These are phyloP conservation scores for Begonia loranthoides DNA, from an alignment of 306 rosid species.

Conservation along the genomic window DNA sequence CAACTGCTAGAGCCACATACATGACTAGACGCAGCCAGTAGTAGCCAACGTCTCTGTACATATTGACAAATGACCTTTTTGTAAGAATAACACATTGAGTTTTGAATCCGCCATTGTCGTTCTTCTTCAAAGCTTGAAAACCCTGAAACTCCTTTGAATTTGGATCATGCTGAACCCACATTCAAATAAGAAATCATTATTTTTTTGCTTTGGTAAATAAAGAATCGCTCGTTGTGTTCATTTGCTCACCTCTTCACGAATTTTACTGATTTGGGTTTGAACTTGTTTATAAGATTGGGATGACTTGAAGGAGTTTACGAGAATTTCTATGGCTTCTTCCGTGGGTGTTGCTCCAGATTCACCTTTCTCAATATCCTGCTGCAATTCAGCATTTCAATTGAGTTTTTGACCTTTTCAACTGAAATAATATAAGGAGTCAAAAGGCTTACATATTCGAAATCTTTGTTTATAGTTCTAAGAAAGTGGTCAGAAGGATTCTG, in stretches of 20 bases:
- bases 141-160: constrained; percentile 4
- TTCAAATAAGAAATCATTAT: neutral
- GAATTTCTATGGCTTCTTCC: constrained; percentile 32
- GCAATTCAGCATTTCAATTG: too few relatives aligned
- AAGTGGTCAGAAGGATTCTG: constrained; percentile 62
- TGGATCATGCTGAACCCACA: too few relatives aligned
- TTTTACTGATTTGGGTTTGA: constrained; percentile 18
- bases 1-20: constrained; percentile 22
- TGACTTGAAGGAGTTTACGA: constrained; percentile 22
- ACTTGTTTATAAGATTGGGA: constrained; percentile 26
- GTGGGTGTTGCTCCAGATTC: constrained; percentile 12
- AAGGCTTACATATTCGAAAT: constrained; percentile 19
- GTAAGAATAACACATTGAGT: constrained; percentile 39
- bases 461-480: constrained; percentile 51
- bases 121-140: constrained; percentile 16
- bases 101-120: constrained; percentile 28
- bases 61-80: constrained; percentile 45
- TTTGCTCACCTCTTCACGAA: constrained; percentile 22
- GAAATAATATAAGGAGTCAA: too few relatives aligned
- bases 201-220: neutral
- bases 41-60: constrained; percentile 50
- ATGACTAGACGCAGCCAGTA: constrained; percentile 51
- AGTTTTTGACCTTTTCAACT: too few relatives aligned
- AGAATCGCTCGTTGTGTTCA: neutral
- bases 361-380: constrained; percentile 35